Evolutionary conservation across 805 yeast genomes (phyloP), one percentile per base, ranked within the genome.

Genomic region (Candida coquimbonensis): DNA sequence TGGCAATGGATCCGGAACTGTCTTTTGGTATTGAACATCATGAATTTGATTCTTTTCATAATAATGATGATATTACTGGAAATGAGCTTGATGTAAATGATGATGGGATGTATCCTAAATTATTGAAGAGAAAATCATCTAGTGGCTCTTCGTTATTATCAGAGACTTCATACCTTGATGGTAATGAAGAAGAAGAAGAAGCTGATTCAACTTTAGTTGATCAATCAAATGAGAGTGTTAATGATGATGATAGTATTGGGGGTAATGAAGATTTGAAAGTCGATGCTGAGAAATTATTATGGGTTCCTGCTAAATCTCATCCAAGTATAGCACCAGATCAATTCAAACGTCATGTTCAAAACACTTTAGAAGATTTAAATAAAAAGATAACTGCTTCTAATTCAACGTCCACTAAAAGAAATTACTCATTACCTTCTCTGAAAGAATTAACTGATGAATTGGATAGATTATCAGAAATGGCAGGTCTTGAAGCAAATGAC

Each of bases 271-370:
- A 52, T 14, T 43, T 47, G 14, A 39, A 49, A 55, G 25, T 69
- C 65, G 44, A 65, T 75, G 16, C 74, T 6, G 62, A 75, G 41
- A 68, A 77, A 47, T 65, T 86, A 31, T 68, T 91, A 44, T 91
- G 99, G 99, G 97, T 93, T 1, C 98, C 98, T 0, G 99, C 98
- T 2, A 80, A 79, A 51, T 73, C 88, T 35, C 99, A 93, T 62
- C 98, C 98, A 1, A 91, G 86, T 56, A 76, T 91, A n/a, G 90
- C 95, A 25, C 98, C 98, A 2, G 95, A 87, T 56, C 87, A 86
- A 55, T 84, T 80, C 66, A 70, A 80, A 52, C 75, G 74, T 52
- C 84, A 83, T 58, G 81, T 85, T 39, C 81, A 81, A 44, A 64
- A 60, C 51, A 68, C 63, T 38, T 56, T 63, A 7, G 54, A 54